Evolutionary conservation across 1,284 basidiomycete species (phyloP).

Genomic region (Cerioporus squamosus): DNA sequence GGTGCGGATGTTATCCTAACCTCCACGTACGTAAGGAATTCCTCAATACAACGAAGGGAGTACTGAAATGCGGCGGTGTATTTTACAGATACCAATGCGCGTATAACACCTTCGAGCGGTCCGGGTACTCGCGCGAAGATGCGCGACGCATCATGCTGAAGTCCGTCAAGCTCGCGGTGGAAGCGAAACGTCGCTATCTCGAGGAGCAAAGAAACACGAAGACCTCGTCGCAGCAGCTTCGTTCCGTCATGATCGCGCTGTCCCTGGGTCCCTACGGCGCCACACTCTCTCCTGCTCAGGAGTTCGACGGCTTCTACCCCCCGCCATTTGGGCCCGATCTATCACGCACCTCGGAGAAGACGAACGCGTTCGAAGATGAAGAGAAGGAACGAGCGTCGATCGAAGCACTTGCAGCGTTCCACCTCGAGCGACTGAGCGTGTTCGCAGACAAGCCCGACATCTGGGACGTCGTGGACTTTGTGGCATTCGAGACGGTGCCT

Average conservation of each 20-base stretch:
- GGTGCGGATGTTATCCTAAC: slow-evolving; percentile 66
- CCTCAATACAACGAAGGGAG: too few species aligned
- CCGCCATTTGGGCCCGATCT: slow-evolving; percentile 71
- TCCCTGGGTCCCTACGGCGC: slow-evolving; percentile 81
- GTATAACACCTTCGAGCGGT: slow-evolving; percentile 53
- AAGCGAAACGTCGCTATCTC: slow-evolving; percentile 46
- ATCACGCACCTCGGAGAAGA: slow-evolving; percentile 40
- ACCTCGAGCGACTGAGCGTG: slow-evolving; percentile 64
- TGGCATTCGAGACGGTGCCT: slow-evolving; percentile 85
- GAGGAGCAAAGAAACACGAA: slow-evolving; percentile 18
- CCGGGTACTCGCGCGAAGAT: slow-evolving; percentile 51
- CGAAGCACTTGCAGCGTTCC: slow-evolving; percentile 65
- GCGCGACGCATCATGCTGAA: slow-evolving; percentile 56
- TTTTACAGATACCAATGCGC: slow-evolving; percentile 67
- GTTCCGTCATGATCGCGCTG: slow-evolving; percentile 54
- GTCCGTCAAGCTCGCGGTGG: slow-evolving; percentile 55
- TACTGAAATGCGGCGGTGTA: neutral
- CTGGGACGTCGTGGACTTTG: slow-evolving; percentile 64
- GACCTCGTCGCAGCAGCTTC: neutral
- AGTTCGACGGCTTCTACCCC: slow-evolving; percentile 77
- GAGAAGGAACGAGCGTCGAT: slow-evolving; percentile 43
- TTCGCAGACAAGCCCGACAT: slow-evolving; percentile 51
- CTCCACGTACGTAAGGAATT: slow-evolving; percentile 52
- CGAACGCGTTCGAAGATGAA: slow-evolving; percentile 48
- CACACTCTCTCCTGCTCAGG: slow-evolving; percentile 67